Evolutionary conservation across 805 yeast genomes (phyloP).

Genomic region (Starmerella sirachaensis): DNA sequence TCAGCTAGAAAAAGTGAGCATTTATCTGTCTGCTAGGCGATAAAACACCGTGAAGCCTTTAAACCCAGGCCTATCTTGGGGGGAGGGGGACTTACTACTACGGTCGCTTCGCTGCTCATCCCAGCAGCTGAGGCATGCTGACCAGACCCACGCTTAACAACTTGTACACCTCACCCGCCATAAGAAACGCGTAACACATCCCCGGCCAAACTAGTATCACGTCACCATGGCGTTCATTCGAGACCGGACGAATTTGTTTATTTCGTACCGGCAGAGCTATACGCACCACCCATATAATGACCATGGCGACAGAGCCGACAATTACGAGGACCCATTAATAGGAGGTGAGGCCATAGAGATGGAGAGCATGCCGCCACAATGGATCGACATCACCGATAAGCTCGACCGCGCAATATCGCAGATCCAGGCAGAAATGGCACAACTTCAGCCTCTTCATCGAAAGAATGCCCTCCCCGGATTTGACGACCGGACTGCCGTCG

Average conservation of each 20-base stretch:
- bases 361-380: slow-evolving; percentile 61
- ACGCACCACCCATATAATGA: slow-evolving; percentile 44
- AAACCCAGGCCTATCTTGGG: no score
- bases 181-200: no score
- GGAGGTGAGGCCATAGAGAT: slow-evolving; percentile 40
- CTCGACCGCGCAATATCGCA: slow-evolving; percentile 50
- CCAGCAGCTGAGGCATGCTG: no score
- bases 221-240: slow-evolving; percentile 52
- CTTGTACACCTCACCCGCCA: no score
- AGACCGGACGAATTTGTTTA: slow-evolving; percentile 83
- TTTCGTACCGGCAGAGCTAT: slow-evolving; percentile 80
- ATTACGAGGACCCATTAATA: slow-evolving; percentile 44
- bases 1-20: no score
- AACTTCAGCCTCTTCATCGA: slow-evolving; percentile 59
- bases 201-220: no score
- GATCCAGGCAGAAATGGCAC: slow-evolving; percentile 44
- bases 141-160: no score
- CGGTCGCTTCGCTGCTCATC: no score
- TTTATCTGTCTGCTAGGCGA: no score
- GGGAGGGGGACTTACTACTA: no score
- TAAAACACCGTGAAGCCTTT: no score
- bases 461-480: slow-evolving; percentile 79
- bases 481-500: slow-evolving; percentile 65
- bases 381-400: slow-evolving; percentile 60
- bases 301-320: slow-evolving; percentile 27